Evolutionary conservation across 495 filamentous ascomycete genomes (phyloP).

Genomic region (Usnea hakonensis): DNA sequence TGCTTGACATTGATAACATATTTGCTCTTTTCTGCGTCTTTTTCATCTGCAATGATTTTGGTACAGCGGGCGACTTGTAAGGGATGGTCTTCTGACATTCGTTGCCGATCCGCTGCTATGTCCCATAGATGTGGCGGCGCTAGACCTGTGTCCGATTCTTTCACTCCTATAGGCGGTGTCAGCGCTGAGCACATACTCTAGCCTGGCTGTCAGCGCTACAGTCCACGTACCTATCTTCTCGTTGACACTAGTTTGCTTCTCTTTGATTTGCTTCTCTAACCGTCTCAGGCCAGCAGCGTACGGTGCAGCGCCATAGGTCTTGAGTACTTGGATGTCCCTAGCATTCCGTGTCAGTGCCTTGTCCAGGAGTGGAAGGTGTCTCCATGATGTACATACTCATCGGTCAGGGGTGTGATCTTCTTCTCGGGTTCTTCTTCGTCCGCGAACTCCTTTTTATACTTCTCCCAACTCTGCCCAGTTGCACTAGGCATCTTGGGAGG

Average conservation of each 20-base stretch:
- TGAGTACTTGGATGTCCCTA: constrained; percentile 97
- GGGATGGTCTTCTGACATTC: constrained; percentile 96
- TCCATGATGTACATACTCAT: constrained; percentile 61
- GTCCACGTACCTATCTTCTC: constrained; percentile 74
- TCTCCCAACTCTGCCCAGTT: constrained; percentile 92
- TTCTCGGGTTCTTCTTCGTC: constrained; percentile 98
- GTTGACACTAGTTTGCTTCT: constrained; percentile 90
- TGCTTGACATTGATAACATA: constrained; percentile 99
- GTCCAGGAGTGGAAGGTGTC: too few relatives aligned
- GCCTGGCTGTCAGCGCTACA: neutral
- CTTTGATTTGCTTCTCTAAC: constrained; percentile 97
- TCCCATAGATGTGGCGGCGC: constrained; percentile 99
- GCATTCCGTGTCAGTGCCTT: constrained; percentile 1
- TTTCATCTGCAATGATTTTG: constrained; percentile 97
- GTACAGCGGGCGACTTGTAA: constrained; percentile 96
- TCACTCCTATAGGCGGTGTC: constrained; percentile 41
- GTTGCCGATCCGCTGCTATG: constrained; percentile 92
- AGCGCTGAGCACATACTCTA: constrained; percentile 2
- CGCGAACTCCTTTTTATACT: constrained; percentile 91
- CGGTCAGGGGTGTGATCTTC: constrained; percentile 94
- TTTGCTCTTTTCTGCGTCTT: constrained; percentile 96
- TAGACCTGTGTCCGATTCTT: constrained; percentile 96
- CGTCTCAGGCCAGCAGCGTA: constrained; percentile 89
- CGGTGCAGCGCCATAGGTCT: constrained; percentile 96
- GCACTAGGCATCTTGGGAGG: constrained; percentile 67